Evolutionary conservation across 352 stramenopile species (phyloP).

Genomic region (Thalassiosira allenii): DNA sequence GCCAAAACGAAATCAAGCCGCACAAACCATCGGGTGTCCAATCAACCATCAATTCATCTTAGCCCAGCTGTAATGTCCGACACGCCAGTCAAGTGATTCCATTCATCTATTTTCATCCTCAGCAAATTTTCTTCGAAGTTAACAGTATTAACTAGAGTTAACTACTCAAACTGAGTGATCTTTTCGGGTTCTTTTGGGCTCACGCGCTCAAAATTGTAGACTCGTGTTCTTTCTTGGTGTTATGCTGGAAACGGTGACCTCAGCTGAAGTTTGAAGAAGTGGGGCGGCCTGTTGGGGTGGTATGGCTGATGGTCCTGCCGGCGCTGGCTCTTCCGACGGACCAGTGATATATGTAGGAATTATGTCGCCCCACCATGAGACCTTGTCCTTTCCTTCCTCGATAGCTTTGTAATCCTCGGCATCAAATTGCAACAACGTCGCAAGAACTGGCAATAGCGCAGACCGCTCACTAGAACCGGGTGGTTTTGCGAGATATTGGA

Average conservation of each 20-base stretch:
- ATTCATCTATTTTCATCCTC: too few relatives aligned
- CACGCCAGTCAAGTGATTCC: too few relatives aligned
- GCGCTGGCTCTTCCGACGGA: conserved; percentile 24
- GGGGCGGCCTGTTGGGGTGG: conserved; percentile 26
- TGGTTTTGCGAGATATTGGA: conserved; percentile 85
- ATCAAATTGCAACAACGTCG: conserved; percentile 86
- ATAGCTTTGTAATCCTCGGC: conserved; percentile 85
- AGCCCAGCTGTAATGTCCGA: too few relatives aligned
- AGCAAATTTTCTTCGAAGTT: too few relatives aligned
- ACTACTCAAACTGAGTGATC: too few relatives aligned
- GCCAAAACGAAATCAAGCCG: too few relatives aligned
- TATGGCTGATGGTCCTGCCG: conserved; percentile 5
- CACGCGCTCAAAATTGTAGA: conserved; percentile 56
- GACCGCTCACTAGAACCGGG: conserved; percentile 82
- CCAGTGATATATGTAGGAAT: conserved; percentile 77
- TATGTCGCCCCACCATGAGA: conserved; percentile 82
- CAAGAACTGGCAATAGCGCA: conserved; percentile 83
- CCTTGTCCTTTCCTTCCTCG: conserved; percentile 82
- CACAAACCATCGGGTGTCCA: too few relatives aligned
- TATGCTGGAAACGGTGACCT: conserved; percentile 51
- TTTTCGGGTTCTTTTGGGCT: too few relatives aligned
- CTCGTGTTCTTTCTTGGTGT: conserved; percentile 37
- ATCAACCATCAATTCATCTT: too few relatives aligned
- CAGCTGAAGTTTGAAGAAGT: conserved; percentile 42
- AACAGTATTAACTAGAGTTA: too few relatives aligned